phyloP scores from a whole-genome alignment of 108 stramenopile genomes.

The Pseudonitzschia multiseries region DNA sequence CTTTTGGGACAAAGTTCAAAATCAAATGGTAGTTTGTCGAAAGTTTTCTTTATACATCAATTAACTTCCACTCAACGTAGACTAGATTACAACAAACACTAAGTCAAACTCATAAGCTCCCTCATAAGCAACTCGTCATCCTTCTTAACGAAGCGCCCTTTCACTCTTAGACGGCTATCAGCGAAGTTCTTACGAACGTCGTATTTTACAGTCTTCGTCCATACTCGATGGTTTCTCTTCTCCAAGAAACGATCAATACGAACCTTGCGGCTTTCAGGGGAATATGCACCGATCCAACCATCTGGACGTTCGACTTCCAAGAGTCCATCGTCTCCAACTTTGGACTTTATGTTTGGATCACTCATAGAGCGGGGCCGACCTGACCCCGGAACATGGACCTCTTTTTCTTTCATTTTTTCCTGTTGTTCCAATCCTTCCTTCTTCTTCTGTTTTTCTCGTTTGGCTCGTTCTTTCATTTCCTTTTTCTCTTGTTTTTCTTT shows the following conservation, averaged over 20 bases:
- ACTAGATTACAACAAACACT: constrained; percentile 19
- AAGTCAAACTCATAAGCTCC: constrained; percentile 90
- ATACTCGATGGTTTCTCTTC: constrained; percentile 92
- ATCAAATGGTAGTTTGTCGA: background rate
- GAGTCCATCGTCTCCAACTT: constrained; percentile 62
- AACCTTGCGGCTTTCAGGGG: constrained; percentile 88
- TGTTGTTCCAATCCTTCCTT: constrained; percentile 34
- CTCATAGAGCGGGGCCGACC: constrained; percentile 82
- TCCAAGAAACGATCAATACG: constrained; percentile 89
- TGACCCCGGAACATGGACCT: constrained; percentile 63
- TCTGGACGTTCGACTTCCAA: constrained; percentile 77
- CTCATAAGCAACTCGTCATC: constrained; percentile 97
- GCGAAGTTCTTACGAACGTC: constrained; percentile 99
- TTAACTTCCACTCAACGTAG: background rate
- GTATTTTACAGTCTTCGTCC: constrained; percentile 98
- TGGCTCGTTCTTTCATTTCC: constrained; percentile 51
- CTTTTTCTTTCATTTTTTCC: constrained; percentile 46
- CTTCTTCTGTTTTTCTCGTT: constrained; percentile 50
- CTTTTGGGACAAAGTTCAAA: background rate
- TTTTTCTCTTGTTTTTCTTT: constrained; percentile 50
- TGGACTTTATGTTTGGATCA: constrained; percentile 73
- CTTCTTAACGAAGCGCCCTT: constrained; percentile 98
- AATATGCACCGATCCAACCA: constrained; percentile 96
- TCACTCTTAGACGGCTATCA: constrained; percentile 93
- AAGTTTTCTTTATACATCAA: background rate